Base-by-base conservation (phyloP, 805 yeast genomes). In the Grigorovia jiainica region DNA sequence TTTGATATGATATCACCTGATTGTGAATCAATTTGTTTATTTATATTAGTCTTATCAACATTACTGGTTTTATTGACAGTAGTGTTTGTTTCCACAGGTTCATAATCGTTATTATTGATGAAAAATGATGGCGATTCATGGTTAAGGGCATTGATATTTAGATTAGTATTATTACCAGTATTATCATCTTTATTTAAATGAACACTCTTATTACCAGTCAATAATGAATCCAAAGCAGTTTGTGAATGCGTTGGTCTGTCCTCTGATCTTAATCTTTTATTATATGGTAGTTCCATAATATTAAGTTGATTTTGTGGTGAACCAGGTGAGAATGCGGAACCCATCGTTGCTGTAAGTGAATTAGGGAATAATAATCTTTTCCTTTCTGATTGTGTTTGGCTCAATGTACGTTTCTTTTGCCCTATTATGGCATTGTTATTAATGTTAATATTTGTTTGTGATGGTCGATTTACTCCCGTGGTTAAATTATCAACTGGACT, bases 191-290 rank as follows among this genome's bases (percentile, higher is more conserved):
- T 27, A 11, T 27, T 27, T 15, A 27, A 10, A 27, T 11, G n/a
- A 27, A 27, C n/a, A 13, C n/a, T 27, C 7, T 27, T 27, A 27
- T 4, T 27, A 27, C 31, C 31, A 13, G 31, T 15, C 29, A 60
- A 43, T n/a, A 60, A 43, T 1, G 62, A 51, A 40, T 60, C 62
- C 17, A 60, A 40, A 1, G 64, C 61, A 8, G 63, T 51, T 30
- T 54, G 55, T 7, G 61, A 57, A 1, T 59, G 57, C 1, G 61
- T 55, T 5, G 54, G 57, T 34, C 47, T 55, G 11, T 55, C 60
- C 10, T 54, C 57, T 8, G 47, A 32, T 18, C 53, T 50, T 11
- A 45, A 30, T 8, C 60, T 42, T 42, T 55, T 57, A n/a, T 39
- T 36, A 23, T 46, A 46, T 1, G 53, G 53, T 7, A 57, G 46